Conservation (phyloP, 1,139 yeast genomes). For the Protomyces inouyei region DNA sequence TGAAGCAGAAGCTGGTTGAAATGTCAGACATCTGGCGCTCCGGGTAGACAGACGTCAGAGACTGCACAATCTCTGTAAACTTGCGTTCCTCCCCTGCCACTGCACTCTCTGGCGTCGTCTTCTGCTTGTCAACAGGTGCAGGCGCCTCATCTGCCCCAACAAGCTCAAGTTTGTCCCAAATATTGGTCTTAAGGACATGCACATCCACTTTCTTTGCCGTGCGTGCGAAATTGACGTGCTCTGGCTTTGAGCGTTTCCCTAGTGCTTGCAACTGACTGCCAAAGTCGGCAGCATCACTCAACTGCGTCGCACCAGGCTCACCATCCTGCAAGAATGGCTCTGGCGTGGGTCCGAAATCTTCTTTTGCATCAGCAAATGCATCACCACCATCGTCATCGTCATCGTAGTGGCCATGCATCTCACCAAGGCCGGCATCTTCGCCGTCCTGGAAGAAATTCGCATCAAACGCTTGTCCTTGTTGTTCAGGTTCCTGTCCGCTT, state of each 20-base stretch:
- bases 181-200: constrained; percentile 66
- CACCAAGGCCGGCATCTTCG: constrained; percentile 35
- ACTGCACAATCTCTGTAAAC: constrained; percentile 49
- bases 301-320: constrained; percentile 19
- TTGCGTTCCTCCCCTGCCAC: constrained; percentile 35
- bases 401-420: constrained; percentile 27
- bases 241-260: constrained; percentile 47
- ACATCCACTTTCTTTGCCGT: constrained; percentile 85
- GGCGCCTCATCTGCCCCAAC: constrained; percentile 30
- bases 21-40: constrained; percentile 49
- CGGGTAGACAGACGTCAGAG: constrained; percentile 39
- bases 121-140: background rate
- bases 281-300: constrained; percentile 31
- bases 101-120: background rate
- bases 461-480: constrained; percentile 42
- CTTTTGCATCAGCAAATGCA: constrained; percentile 26
- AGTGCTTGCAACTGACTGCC: constrained; percentile 32
- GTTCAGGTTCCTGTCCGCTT: constrained; percentile 33
- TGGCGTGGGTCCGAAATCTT: constrained; percentile 8
- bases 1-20: constrained; percentile 83
- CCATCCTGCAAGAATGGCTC: background rate
- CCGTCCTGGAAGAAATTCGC: constrained; percentile 46
- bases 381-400: constrained; percentile 32
- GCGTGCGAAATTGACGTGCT: constrained; percentile 67
- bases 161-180: constrained; percentile 58